Conservation (phyloP, 2,329 filamentous ascomycete species). For the Hirsutella rhossiliensis region DNA sequence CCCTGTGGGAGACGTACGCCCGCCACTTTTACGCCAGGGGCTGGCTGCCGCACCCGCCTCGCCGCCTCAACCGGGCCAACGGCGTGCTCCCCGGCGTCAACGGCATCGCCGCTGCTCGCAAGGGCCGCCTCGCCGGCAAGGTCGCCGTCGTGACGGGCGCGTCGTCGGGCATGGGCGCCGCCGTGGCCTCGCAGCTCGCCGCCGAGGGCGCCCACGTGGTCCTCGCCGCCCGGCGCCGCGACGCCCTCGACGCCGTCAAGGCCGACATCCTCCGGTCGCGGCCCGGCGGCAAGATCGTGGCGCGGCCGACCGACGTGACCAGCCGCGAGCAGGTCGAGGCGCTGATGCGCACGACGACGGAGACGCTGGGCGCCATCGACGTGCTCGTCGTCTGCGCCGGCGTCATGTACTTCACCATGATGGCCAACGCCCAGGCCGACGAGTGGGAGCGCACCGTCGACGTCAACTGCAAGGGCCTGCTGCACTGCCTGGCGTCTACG, state of each 20-base stretch:
- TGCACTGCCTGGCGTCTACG: constrained; percentile 58
- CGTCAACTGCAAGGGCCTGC: constrained; percentile 74
- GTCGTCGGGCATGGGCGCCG: constrained; percentile 68
- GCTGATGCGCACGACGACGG: constrained; percentile 45
- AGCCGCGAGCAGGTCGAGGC: constrained; percentile 51
- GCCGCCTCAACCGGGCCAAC: constrained; percentile 23
- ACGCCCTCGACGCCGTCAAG: constrained; percentile 57
- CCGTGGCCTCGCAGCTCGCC: constrained; percentile 57
- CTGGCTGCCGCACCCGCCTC: constrained; percentile 57
- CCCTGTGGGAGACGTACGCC: constrained; percentile 65
- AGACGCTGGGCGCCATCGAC: constrained; percentile 59
- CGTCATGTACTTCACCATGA: constrained; percentile 85
- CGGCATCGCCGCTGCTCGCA: constrained; percentile 11
- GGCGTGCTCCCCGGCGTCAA: constrained; percentile 14
- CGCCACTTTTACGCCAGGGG: constrained; percentile 72
- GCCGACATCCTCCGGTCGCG: constrained; percentile 33
- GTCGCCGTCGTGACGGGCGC: constrained; percentile 71
- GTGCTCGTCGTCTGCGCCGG: constrained; percentile 72
- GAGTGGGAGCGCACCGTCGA: constrained; percentile 77
- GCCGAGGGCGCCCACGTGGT: constrained; percentile 61
- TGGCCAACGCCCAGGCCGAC: constrained; percentile 61
- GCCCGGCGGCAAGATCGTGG: constrained; percentile 52
- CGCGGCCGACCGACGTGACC: constrained; percentile 62
- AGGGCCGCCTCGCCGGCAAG: constrained; percentile 52
- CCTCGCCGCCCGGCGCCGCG: constrained; percentile 57